Evolutionary conservation across 2,329 filamentous ascomycete genomes (phyloP).

Genomic region (Botrytis tulipae): DNA sequence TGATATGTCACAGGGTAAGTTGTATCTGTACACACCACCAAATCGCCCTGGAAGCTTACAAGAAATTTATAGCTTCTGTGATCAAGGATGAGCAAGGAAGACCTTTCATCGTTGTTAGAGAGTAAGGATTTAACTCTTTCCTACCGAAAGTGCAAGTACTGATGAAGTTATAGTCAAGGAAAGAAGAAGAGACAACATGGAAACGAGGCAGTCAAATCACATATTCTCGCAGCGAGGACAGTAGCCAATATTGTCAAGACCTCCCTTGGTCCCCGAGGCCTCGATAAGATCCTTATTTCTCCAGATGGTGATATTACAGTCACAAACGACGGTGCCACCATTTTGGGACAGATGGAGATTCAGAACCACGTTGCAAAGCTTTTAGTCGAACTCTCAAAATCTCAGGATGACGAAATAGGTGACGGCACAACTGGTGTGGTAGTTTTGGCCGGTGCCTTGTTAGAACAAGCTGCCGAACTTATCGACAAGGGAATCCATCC

Average conservation of each 20-base stretch:
- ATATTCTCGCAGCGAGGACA: slow-evolving; percentile 94
- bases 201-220: slow-evolving; percentile 95
- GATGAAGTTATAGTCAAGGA: slow-evolving; percentile 66
- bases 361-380: slow-evolving; percentile 98
- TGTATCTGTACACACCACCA: slow-evolving; percentile 1
- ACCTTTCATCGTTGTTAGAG: slow-evolving; percentile 97
- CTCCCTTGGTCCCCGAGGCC: slow-evolving; percentile 88
- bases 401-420: slow-evolving; percentile 97
- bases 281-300: slow-evolving; percentile 99
- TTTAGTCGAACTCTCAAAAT: slow-evolving; percentile 94
- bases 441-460: slow-evolving; percentile 86
- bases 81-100: slow-evolving; percentile 97
- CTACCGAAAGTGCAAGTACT: slow-evolving; percentile 26
- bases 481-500: slow-evolving; percentile 99
- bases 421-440: slow-evolving; percentile 98
- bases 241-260: slow-evolving; percentile 97
- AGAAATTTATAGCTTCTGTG: slow-evolving; percentile 55
- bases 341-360: slow-evolving; percentile 97
- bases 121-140: slow-evolving; percentile 59
- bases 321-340: slow-evolving; percentile 98
- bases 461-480: slow-evolving; percentile 94
- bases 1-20: slow-evolving; percentile 78
- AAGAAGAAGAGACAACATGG: slow-evolving; percentile 97
- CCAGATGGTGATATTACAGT: slow-evolving; percentile 98
- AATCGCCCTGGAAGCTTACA: slow-evolving; percentile 28